Percentiles rank a stretch among this genome's conserved stretches.
These are phyloP conservation scores for Trametes punicea DNA, from an alignment of 768 basidiomycete species.

Conservation along the genomic window DNA sequence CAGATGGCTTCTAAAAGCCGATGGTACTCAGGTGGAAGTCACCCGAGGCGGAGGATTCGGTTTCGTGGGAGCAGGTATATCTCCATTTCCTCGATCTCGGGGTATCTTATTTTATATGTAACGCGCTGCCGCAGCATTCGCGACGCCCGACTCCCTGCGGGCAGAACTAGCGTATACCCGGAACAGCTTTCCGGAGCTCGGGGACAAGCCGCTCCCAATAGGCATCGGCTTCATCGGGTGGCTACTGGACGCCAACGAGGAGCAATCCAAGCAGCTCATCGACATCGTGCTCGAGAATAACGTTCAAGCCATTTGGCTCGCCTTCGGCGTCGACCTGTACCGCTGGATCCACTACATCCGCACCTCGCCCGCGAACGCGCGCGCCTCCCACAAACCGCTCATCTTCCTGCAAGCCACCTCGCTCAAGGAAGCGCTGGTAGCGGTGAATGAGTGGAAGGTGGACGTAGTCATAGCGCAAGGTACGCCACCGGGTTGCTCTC, in stretches of 20 bases:
- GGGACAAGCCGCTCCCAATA: conserved; percentile 43
- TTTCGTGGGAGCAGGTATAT: conserved; percentile 61
- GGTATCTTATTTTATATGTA: no score
- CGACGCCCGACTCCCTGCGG: conserved; percentile 40
- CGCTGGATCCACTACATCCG: conserved; percentile 63
- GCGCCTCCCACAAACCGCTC: conserved; percentile 41
- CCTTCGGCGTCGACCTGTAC: conserved; percentile 58
- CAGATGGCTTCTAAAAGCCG: conserved; percentile 32
- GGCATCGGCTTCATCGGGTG: conserved; percentile 77
- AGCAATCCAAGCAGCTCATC: conserved; percentile 41
- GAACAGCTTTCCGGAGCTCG: conserved; percentile 20
- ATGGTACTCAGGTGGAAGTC: conserved; percentile 42
- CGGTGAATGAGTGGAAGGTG: conserved; percentile 62
- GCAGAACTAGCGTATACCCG: conserved; percentile 56
- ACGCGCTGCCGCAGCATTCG: conserved; percentile 41
- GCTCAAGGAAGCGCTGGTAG: conserved; percentile 54
- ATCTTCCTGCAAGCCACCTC: conserved; percentile 68
- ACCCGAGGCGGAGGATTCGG: conserved; percentile 72
- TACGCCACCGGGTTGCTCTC: conserved; percentile 27
- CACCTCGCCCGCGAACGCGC: conserved; percentile 44
- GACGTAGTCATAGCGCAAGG: conserved; percentile 82
- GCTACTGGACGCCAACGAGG: conserved; percentile 53
- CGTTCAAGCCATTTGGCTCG: conserved; percentile 70
- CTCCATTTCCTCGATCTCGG: neutral
- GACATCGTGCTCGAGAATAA: conserved; percentile 48